Percentiles rank a stretch among this genome's conserved stretches.
These are phyloP conservation scores for Austroboletus eburneus DNA, from an alignment of 768 basidiomycete species.

Conservation along the genomic window DNA sequence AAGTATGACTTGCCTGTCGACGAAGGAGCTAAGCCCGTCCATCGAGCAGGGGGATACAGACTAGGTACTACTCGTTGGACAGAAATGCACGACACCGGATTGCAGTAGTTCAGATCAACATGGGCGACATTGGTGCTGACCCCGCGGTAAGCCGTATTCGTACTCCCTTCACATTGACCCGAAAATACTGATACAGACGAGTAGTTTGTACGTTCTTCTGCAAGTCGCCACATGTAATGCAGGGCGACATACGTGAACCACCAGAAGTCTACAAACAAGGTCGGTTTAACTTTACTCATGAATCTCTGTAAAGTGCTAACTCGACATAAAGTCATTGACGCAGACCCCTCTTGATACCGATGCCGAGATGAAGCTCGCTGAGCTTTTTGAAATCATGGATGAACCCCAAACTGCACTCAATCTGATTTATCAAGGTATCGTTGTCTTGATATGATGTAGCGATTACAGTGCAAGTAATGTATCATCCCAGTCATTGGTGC, in stretches of 20 bases:
- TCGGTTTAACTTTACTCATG: conserved; percentile 27
- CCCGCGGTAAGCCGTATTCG: conserved; percentile 50
- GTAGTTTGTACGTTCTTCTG: conserved; percentile 61
- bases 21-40: conserved; percentile 38
- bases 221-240: conserved; percentile 79
- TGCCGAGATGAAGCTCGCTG: conserved; percentile 85
- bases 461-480: conserved; percentile 62
- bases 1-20: conserved; percentile 69
- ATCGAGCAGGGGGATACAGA: conserved; percentile 46
- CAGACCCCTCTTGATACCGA: conserved; percentile 73
- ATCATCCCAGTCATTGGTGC: conserved; percentile 50
- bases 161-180: background rate
- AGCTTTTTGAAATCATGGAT: conserved; percentile 81
- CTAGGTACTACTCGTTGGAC: conserved; percentile 40
- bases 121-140: conserved; percentile 70
- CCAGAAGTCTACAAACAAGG: conserved; percentile 82
- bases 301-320: conserved; percentile 16
- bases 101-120: conserved; percentile 75
- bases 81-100: conserved; percentile 75
- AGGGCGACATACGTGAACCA: conserved; percentile 72
- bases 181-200: conserved; percentile 49
- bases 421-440: conserved; percentile 66
- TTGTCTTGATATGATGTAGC: background rate
- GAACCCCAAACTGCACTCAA: conserved; percentile 79
- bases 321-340: conserved; percentile 53